phyloP scores from a whole-genome alignment of 257 asterid genomes.

The Solanum lycopersicoides region DNA sequence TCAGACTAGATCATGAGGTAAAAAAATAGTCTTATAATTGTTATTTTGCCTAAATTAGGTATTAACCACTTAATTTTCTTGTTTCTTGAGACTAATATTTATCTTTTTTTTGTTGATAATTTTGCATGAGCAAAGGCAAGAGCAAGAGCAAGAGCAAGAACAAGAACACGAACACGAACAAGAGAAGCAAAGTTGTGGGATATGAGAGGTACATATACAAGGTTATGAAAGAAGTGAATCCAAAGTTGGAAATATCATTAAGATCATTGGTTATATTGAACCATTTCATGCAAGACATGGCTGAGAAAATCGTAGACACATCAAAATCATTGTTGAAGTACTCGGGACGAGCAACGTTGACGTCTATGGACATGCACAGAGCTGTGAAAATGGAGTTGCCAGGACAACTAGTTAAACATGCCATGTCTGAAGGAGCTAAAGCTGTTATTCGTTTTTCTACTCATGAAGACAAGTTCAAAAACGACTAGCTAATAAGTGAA shows the following conservation, averaged over 20 bases:
- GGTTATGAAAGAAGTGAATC: slow-evolving; percentile 87
- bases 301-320: slow-evolving; percentile 56
- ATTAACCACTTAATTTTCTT: not conserved
- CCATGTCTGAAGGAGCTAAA: slow-evolving; percentile 59
- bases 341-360: slow-evolving; percentile 27
- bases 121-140: not conserved
- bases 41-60: too few species aligned
- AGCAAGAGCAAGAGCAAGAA: not conserved
- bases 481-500: not conserved
- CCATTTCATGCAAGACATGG: slow-evolving; percentile 63
- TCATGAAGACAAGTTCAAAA: not conserved
- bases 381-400: slow-evolving; percentile 77
- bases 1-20: not conserved
- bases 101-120: not conserved
- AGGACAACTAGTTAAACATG: slow-evolving; percentile 72
- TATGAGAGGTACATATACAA: slow-evolving; percentile 46
- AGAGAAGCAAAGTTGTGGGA: slow-evolving; percentile 10
- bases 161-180: not conserved
- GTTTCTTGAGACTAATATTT: not conserved
- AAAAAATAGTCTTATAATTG: not conserved
- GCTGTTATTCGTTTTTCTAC: slow-evolving; percentile 35
- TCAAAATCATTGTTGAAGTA: slow-evolving; percentile 35
- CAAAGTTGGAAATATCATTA: slow-evolving; percentile 55
- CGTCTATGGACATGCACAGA: slow-evolving; percentile 59
- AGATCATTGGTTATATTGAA: slow-evolving; percentile 56